Evolutionary conservation across 768 basidiomycete genomes (phyloP).

Genomic region (Saitozyma sp.): DNA sequence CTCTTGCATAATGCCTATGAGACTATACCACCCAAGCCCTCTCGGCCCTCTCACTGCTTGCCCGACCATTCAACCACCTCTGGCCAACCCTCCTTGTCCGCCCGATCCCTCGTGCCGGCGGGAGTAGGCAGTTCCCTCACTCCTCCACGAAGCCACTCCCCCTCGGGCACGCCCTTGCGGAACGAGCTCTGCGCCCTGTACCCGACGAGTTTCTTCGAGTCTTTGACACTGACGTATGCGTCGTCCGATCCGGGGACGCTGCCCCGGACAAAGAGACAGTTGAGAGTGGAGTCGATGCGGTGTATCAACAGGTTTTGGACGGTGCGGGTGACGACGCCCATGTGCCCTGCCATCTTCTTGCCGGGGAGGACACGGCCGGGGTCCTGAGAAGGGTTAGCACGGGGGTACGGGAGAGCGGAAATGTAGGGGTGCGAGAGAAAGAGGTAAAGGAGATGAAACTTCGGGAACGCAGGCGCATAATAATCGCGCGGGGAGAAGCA

Average conservation of each 20-base stretch:
- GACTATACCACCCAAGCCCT: no score
- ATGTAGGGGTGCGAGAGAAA: neutral
- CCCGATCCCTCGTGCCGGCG: conserved; percentile 71
- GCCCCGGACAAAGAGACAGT: conserved; percentile 90
- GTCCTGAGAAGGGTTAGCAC: conserved; percentile 60
- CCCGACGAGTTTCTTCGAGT: conserved; percentile 85
- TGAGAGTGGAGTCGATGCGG: conserved; percentile 78
- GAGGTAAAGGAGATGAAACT: neutral
- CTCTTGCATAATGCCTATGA: no score
- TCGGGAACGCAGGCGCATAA: no score
- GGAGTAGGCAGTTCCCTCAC: conserved; percentile 88
- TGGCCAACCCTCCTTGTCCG: conserved; percentile 36
- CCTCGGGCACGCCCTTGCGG: conserved; percentile 42
- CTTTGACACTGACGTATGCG: conserved; percentile 77
- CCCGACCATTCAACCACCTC: conserved; percentile 41
- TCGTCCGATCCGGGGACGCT: conserved; percentile 86
- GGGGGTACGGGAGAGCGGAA: neutral
- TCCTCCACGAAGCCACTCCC: conserved; percentile 54
- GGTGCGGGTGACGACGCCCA: conserved; percentile 80
- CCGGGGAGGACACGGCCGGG: conserved; percentile 95
- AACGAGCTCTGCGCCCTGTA: conserved; percentile 65
- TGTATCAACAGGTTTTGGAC: conserved; percentile 85
- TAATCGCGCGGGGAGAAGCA: no score
- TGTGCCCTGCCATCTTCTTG: conserved; percentile 95
- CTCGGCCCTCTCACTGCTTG: neutral